Percentiles rank a stretch among this genome's conserved stretches.
phyloP scores from a whole-genome alignment of 2,329 filamentous ascomycete species.

The Aspergillus fischeri region DNA sequence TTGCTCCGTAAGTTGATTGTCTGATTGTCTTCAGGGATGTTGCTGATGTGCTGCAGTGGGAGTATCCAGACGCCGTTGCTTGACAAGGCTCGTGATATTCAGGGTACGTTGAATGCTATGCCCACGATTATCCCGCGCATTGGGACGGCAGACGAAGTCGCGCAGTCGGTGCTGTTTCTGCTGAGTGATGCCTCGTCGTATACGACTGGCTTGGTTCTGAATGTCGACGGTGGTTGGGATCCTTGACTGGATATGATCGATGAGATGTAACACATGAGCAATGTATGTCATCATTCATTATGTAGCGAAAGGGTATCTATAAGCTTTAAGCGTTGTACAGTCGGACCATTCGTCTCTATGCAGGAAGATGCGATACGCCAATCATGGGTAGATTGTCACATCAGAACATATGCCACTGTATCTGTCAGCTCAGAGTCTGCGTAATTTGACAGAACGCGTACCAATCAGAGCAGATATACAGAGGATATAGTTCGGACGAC shows the following conservation, averaged over 20 bases:
- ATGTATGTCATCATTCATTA: background rate
- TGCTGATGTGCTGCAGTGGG: constrained; percentile 19
- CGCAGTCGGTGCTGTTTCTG: constrained; percentile 47
- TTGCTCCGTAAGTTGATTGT: constrained; percentile 37
- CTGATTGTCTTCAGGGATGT: background rate
- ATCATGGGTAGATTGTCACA: background rate
- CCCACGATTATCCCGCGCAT: constrained; percentile 24
- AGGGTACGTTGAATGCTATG: constrained; percentile 12
- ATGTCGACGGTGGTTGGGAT: constrained; percentile 47
- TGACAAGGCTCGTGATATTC: constrained; percentile 22
- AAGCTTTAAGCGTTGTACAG: background rate
- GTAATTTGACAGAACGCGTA: background rate
- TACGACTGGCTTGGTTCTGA: constrained; percentile 44
- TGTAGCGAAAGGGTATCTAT: background rate
- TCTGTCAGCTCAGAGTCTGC: constrained; percentile 14
- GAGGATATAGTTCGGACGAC: constrained; percentile 1
- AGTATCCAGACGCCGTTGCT: constrained; percentile 32
- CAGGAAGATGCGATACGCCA: background rate
- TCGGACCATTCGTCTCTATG: background rate
- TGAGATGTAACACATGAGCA: background rate
- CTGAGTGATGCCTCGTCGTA: constrained; percentile 44
- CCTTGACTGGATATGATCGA: constrained; percentile 7
- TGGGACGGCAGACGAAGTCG: constrained; percentile 34
- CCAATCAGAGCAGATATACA: constrained; percentile 3
- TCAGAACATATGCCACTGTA: background rate